A percentile compares a stretch with the other conserved stretches of the same genome.
Conservation (phyloP, 257 asterid species). For the Avicennia marina region DNA sequence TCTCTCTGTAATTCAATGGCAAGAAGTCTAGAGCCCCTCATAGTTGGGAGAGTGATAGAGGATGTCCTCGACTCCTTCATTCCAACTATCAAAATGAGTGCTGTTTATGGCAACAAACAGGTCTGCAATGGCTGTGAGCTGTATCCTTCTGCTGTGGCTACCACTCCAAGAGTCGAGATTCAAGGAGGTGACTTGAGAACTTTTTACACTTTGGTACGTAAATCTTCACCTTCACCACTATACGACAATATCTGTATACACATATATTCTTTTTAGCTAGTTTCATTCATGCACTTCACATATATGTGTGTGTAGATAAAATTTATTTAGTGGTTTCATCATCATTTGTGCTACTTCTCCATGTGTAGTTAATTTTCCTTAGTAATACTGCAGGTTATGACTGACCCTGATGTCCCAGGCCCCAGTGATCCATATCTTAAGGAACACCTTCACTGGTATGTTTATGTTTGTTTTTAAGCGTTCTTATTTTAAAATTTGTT, state of each 20-base stretch:
- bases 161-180: constrained; percentile 46
- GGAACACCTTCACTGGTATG: constrained; percentile 67
- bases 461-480: too few species aligned
- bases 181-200: constrained; percentile 53
- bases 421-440: constrained; percentile 73
- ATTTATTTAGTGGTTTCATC: too few species aligned
- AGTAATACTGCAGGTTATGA: constrained; percentile 65
- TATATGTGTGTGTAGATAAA: too few species aligned
- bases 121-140: constrained; percentile 66
- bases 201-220: constrained; percentile 57
- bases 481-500: too few species aligned
- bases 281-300: too few species aligned
- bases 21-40: constrained; percentile 43
- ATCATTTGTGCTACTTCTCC: too few species aligned
- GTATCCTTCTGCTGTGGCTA: constrained; percentile 57
- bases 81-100: constrained; percentile 34
- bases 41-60: constrained; percentile 64
- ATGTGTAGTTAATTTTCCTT: too few species aligned
- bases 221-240: not conserved
- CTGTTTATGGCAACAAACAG: constrained; percentile 39
- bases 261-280: too few species aligned
- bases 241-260: not conserved
- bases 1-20: constrained; percentile 19
- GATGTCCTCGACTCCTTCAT: constrained; percentile 58
- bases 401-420: constrained; percentile 74